phyloP scores from a whole-genome alignment of 139 green algal species.

The Chlamydomonas incerta region DNA sequence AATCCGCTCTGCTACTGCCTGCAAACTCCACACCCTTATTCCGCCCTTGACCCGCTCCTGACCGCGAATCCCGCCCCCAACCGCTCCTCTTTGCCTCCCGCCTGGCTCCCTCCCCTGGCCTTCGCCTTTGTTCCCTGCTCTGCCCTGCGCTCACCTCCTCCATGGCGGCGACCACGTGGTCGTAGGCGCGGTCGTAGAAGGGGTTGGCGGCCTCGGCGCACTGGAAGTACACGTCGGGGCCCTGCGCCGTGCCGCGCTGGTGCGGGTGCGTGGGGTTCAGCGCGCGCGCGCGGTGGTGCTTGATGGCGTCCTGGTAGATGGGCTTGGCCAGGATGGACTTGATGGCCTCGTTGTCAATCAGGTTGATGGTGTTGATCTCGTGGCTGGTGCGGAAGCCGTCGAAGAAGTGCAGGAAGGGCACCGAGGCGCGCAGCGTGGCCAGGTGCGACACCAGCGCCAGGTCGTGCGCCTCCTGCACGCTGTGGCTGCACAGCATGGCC shows the following conservation, averaged over 20 bases:
- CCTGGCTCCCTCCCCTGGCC: too few species aligned
- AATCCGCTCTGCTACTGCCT: too few species aligned
- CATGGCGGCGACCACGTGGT: conserved; percentile 46
- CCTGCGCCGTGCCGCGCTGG: conserved; percentile 64
- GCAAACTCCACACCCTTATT: too few species aligned
- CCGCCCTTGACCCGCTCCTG: too few species aligned
- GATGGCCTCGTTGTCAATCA: conserved; percentile 5
- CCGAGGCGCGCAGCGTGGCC: conserved; percentile 58
- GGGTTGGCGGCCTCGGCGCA: conserved; percentile 62
- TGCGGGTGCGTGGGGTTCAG: conserved; percentile 62
- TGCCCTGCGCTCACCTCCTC: conserved; percentile 24
- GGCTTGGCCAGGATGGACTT: conserved; percentile 25
- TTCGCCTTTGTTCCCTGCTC: not conserved
- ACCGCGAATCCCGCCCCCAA: not conserved
- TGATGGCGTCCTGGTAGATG: conserved; percentile 27
- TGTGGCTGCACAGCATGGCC: conserved; percentile 69
- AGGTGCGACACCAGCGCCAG: conserved; percentile 67
- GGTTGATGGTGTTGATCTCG: conserved; percentile 60
- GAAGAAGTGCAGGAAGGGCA: conserved; percentile 65
- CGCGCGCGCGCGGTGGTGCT: conserved; percentile 40
- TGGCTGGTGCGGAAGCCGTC: conserved; percentile 63
- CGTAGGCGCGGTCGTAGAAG: conserved; percentile 50
- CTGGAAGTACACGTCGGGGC: conserved; percentile 69
- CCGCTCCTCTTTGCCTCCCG: not conserved
- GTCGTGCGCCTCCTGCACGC: conserved; percentile 74